Evolutionary conservation across 495 filamentous ascomycete genomes (phyloP).

Genomic region (Penicillium malachiteum): DNA sequence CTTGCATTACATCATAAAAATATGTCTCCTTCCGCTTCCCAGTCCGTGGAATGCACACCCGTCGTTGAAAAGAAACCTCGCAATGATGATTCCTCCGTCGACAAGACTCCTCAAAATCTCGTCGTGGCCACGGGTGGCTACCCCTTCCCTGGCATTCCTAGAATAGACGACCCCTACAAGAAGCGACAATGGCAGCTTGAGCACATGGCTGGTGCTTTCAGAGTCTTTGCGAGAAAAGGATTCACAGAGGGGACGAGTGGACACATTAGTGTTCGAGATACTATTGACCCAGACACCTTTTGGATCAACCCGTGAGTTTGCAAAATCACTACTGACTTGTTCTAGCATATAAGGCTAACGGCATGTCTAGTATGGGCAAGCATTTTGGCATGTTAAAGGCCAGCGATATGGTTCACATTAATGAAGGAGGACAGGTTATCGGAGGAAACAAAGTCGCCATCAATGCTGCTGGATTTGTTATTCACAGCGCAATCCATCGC

Average conservation of each 20-base stretch:
- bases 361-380: too few species aligned
- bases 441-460: constrained; percentile 40
- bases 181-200: constrained; percentile 60
- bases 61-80: too few species aligned
- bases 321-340: too few species aligned
- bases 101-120: too few species aligned
- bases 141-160: not conserved
- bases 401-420: constrained; percentile 30
- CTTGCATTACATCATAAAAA: too few species aligned
- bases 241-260: constrained; percentile 65
- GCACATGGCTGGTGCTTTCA: constrained; percentile 60
- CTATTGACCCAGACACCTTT: too few species aligned
- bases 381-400: constrained; percentile 35
- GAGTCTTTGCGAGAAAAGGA: constrained; percentile 53
- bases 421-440: constrained; percentile 25
- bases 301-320: too few species aligned
- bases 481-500: constrained; percentile 38
- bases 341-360: too few species aligned
- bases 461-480: constrained; percentile 62
- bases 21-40: too few species aligned
- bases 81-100: too few species aligned
- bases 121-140: not conserved
- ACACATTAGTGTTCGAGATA: constrained; percentile 58
- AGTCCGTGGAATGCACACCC: too few species aligned
- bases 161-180: not conserved